Conservation (phyloP, 352 stramenopile species). For the Phytopythium oedochilum region DNA sequence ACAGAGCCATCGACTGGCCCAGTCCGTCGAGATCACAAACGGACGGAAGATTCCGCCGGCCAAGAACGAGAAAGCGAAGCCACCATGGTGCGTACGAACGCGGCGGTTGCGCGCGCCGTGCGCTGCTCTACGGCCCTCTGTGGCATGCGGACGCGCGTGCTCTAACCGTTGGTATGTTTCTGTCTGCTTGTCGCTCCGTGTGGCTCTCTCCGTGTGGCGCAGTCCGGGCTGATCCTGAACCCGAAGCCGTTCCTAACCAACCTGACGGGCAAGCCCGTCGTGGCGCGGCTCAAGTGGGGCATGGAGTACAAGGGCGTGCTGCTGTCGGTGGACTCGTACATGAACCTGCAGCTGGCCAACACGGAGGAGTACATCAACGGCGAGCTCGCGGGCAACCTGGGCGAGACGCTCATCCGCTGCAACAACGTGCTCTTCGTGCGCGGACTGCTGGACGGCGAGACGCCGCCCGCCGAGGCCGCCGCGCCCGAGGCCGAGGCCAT, state of each 20-base stretch:
- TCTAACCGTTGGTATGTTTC: slow-evolving; percentile 8
- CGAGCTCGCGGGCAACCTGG: slow-evolving; percentile 94
- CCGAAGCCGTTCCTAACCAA: slow-evolving; percentile 95
- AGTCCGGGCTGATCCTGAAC: slow-evolving; percentile 91
- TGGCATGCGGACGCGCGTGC: not conserved
- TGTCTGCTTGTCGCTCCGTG: not conserved
- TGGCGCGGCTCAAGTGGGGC: slow-evolving; percentile 99
- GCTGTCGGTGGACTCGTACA: slow-evolving; percentile 97
- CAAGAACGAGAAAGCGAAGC: not conserved
- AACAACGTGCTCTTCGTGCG: slow-evolving; percentile 99
- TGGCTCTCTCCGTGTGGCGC: not conserved
- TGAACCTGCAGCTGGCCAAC: slow-evolving; percentile 97
- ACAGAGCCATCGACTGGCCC: not conserved
- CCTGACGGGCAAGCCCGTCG: slow-evolving; percentile 93
- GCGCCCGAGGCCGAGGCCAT: slow-evolving; percentile 38
- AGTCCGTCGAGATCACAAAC: not conserved
- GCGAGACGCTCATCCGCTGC: slow-evolving; percentile 98
- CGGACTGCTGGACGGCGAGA: slow-evolving; percentile 74
- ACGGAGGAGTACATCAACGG: slow-evolving; percentile 98
- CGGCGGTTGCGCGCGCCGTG: not conserved
- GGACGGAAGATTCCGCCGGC: not conserved
- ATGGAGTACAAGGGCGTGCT: slow-evolving; percentile 98
- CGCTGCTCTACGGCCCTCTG: not conserved
- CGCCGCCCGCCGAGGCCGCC: slow-evolving; percentile 27
- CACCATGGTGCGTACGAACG: not conserved